Evolutionary conservation across 495 filamentous ascomycete genomes (phyloP).

Genomic region (Corynascus novoguineensis): DNA sequence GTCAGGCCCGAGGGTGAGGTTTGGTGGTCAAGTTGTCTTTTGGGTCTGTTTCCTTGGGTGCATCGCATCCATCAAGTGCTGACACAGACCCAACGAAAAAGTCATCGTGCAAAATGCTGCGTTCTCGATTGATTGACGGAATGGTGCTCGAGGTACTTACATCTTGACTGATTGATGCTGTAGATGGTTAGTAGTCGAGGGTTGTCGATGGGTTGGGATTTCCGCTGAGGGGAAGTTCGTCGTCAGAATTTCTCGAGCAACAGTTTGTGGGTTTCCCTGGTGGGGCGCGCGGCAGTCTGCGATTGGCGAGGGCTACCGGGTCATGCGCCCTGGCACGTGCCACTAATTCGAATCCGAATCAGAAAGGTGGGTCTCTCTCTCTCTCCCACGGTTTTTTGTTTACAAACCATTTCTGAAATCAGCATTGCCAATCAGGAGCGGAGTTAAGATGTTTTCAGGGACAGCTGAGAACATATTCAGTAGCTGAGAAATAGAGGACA

Average conservation of each 20-base stretch:
- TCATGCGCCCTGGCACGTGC: conserved; percentile 26
- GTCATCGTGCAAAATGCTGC: conserved; percentile 8
- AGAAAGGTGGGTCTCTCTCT: background rate
- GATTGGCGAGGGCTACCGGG: conserved; percentile 33
- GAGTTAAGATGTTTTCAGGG: too few species aligned
- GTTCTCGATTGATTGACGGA: conserved; percentile 9
- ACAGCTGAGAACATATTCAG: too few species aligned
- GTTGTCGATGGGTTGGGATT: conserved; percentile 40
- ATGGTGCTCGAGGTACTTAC: conserved; percentile 38
- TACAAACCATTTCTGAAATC: background rate
- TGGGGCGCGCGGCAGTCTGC: conserved; percentile 21
- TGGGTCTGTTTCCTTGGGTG: conserved; percentile 6
- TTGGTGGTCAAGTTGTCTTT: conserved; percentile 7
- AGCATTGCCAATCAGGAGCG: too few species aligned
- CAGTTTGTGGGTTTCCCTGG: conserved; percentile 36
- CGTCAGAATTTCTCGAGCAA: conserved; percentile 35
- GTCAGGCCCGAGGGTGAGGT: background rate
- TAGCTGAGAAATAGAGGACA: too few species aligned
- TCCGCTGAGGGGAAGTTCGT: conserved; percentile 37
- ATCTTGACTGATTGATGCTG: conserved; percentile 48
- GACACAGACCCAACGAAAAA: conserved; percentile 9
- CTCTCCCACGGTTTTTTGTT: background rate
- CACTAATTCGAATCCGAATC: background rate
- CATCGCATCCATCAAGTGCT: background rate
- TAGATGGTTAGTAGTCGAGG: conserved; percentile 40